Base-by-base conservation (phyloP, 208 protist genomes). In the Acanthamoeba triangularis region DNA sequence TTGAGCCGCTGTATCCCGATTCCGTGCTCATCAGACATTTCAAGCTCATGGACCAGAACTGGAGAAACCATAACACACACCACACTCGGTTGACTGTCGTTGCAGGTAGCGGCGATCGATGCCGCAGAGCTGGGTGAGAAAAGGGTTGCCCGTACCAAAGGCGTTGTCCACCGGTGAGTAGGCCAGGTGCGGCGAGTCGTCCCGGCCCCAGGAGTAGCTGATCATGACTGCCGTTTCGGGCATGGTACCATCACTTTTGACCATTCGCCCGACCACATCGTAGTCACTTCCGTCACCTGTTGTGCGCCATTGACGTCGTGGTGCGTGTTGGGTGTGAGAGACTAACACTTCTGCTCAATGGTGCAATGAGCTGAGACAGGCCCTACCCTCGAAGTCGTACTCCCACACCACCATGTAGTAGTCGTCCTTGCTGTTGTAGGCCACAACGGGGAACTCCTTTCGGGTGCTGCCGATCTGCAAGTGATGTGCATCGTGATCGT, bases 321-420 rank as follows among this genome's bases (percentile, higher is more conserved):
- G n/a, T n/a, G n/a, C n/a, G n/a, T 41, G 37, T 3, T 41, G 37
- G 2, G 1, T 41, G 3, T 41, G 37, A 47, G 41, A 47, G 3
- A 2, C 41, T 47, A 47, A 3, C 41, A 47, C 41, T 47, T n/a
- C 13, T 61, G 2, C 56, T 16, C 56, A 47, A 47, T 47, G 56
- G 56, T 61, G 56, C 1, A 11, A 28, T 61, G 56, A 61, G 4
- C 2, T 28, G 1, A 25, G 56, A 14, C 20, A 61, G 41, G 41
- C 2, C 41, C 41, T 47, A 72, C 65, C 65, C 4, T 37, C 6
- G 16, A 37, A 37, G 65, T 72, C 65, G 30, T 72, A 41, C 30
- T 72, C 65, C 65, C 65, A 72, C n/a, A 72, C 30, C n/a, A 72
- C 65, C 65, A 72, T 72, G 65, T 72, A 72, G 65, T 72, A 72